These are phyloP conservation scores for Rhypophila decipiens DNA, from an alignment of 495 filamentous ascomycete genomes.

Conservation along the genomic window DNA sequence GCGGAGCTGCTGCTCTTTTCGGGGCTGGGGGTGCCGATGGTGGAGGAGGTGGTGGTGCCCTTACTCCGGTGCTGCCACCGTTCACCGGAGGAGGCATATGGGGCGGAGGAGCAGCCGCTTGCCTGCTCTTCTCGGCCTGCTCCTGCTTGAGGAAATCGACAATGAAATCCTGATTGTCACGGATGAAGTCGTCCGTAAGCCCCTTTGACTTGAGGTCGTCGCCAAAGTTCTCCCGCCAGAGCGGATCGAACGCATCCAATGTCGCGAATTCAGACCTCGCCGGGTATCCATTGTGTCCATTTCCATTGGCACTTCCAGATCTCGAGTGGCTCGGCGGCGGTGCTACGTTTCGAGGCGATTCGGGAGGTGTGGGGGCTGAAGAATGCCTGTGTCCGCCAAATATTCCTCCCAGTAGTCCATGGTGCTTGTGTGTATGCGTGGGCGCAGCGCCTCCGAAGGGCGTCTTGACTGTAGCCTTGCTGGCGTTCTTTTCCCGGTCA, in stretches of 20 bases:
- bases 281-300: conserved; percentile 25
- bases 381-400: conserved; percentile 65
- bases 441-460: conserved; percentile 61
- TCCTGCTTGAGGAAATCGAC: conserved; percentile 81
- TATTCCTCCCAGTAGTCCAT: conserved; percentile 55
- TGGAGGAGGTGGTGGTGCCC: conserved; percentile 57
- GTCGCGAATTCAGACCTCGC: conserved; percentile 49
- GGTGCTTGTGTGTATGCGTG: conserved; percentile 34
- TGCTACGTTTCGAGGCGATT: conserved; percentile 42
- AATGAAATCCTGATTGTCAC: conserved; percentile 91
- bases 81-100: conserved; percentile 43
- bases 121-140: conserved; percentile 49
- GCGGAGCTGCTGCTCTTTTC: conserved; percentile 68
- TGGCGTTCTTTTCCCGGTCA: conserved; percentile 87
- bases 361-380: conserved; percentile 51
- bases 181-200: conserved; percentile 86
- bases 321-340: conserved; percentile 47
- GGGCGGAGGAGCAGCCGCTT: conserved; percentile 48
- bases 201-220: conserved; percentile 77
- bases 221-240: conserved; percentile 75
- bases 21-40: conserved; percentile 36
- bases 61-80: conserved; percentile 14
- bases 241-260: conserved; percentile 76
- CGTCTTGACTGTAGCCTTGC: conserved; percentile 71
- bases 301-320: conserved; percentile 34